phyloP scores from a whole-genome alignment of 1,139 yeast species.

The Geotrichum bryndzae region DNA sequence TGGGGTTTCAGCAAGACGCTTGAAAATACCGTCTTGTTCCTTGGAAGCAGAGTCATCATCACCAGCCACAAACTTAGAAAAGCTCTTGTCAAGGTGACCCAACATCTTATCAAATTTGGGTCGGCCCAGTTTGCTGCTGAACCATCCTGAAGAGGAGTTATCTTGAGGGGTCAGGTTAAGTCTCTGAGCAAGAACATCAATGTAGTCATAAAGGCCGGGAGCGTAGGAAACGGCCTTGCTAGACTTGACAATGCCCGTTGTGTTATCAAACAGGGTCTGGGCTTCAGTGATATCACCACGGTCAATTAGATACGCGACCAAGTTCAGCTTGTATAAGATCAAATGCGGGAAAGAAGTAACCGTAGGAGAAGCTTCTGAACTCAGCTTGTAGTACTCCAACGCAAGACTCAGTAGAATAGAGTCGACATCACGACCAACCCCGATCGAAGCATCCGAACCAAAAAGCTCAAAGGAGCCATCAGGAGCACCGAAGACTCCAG shows the following conservation, averaged over 20 bases:
- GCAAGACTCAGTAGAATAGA: slow-evolving; percentile 57
- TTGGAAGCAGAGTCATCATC: slow-evolving; percentile 45
- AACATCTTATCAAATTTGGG: slow-evolving; percentile 83
- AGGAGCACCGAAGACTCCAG: slow-evolving; percentile 2
- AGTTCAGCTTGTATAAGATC: slow-evolving; percentile 50
- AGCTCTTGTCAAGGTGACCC: slow-evolving; percentile 75
- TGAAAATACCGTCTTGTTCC: slow-evolving; percentile 54
- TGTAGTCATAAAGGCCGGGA: slow-evolving; percentile 36
- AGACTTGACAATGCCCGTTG: slow-evolving; percentile 43
- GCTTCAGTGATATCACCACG: slow-evolving; percentile 52
- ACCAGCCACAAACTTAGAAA: slow-evolving; percentile 84
- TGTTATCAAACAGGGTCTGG: slow-evolving; percentile 52
- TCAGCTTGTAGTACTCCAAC: slow-evolving; percentile 50
- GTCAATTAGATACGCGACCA: slow-evolving; percentile 62
- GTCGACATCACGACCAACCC: slow-evolving; percentile 36
- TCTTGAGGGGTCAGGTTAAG: slow-evolving; percentile 30
- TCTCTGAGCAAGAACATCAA: slow-evolving; percentile 34
- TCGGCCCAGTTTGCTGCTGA: slow-evolving; percentile 56
- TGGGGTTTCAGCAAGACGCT: slow-evolving; percentile 44
- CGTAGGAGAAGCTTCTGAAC: slow-evolving; percentile 28
- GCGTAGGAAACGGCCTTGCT: slow-evolving; percentile 41
- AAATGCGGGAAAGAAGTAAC: slow-evolving; percentile 44
- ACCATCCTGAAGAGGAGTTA: slow-evolving; percentile 52
- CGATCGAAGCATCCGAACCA: slow-evolving; percentile 10
- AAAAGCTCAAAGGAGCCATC: slow-evolving; percentile 7